Percentiles rank a stretch among this genome's conserved stretches.
Evolutionary conservation across 1,284 basidiomycete genomes (phyloP).

Genomic region (Farysia itapuensis): DNA sequence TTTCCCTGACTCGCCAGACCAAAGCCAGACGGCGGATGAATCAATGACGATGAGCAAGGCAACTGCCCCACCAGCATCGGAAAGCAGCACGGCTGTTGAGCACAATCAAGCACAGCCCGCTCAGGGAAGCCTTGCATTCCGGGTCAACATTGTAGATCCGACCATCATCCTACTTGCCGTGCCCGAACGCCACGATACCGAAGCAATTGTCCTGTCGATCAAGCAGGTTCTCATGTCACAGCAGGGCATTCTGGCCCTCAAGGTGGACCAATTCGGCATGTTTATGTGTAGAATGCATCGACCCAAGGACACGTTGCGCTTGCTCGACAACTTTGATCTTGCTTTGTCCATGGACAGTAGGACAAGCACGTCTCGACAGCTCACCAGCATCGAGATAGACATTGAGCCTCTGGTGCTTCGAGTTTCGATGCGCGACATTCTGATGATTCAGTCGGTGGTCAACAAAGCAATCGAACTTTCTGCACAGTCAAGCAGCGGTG

Average conservation of each 20-base stretch:
- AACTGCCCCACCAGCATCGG: neutral
- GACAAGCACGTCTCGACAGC: constrained; percentile 72
- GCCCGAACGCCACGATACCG: constrained; percentile 76
- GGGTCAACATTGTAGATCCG: constrained; percentile 88
- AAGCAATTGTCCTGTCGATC: constrained; percentile 84
- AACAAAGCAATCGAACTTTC: constrained; percentile 82
- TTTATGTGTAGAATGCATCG: constrained; percentile 85
- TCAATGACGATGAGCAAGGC: neutral
- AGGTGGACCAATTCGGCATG: constrained; percentile 84
- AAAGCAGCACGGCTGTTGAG: neutral
- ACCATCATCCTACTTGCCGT: constrained; percentile 87
- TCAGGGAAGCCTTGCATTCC: constrained; percentile 64
- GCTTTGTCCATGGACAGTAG: constrained; percentile 84
- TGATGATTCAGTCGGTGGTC: constrained; percentile 82
- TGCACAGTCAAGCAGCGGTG: constrained; percentile 24
- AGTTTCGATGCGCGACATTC: constrained; percentile 88
- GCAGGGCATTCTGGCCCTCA: constrained; percentile 84
- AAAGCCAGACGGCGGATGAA: neutral
- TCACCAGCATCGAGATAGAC: constrained; percentile 81
- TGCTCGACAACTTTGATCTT: constrained; percentile 90
- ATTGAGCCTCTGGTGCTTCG: constrained; percentile 80
- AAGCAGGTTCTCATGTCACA: constrained; percentile 86
- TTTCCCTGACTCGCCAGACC: constrained; percentile 56
- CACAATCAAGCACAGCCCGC: neutral
- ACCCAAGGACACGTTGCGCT: constrained; percentile 78